Conservation (phyloP, 257 asterid species). For the Anisodus tanguticus region DNA sequence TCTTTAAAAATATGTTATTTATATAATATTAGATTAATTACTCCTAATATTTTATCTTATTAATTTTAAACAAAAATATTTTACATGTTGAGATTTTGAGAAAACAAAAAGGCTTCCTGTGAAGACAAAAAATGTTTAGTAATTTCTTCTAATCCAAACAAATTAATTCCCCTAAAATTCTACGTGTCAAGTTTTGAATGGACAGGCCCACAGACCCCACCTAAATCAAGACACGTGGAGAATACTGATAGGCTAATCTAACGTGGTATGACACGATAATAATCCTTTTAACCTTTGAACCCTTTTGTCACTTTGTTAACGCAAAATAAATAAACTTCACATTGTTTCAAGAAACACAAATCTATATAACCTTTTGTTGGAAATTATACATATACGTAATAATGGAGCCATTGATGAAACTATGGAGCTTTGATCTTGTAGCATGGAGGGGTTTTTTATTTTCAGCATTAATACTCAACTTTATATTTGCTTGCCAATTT, state of each 20-base stretch:
- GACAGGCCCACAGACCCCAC: neutral
- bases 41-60: too few species aligned
- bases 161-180: neutral
- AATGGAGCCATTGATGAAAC: constrained; percentile 48
- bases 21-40: too few species aligned
- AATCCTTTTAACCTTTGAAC: constrained; percentile 13
- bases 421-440: constrained; percentile 55
- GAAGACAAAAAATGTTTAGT: neutral
- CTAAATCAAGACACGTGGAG: constrained; percentile 49
- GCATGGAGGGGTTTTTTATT: constrained; percentile 66
- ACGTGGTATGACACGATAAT: constrained; percentile 56
- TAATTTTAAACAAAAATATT: too few species aligned
- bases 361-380: constrained; percentile 22
- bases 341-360: neutral
- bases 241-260: constrained; percentile 38
- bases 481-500: constrained; percentile 73
- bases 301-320: neutral
- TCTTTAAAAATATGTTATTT: too few species aligned
- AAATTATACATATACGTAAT: neutral
- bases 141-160: neutral
- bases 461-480: constrained; percentile 58
- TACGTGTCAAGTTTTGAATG: constrained; percentile 40
- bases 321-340: neutral
- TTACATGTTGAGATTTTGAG: too few species aligned
- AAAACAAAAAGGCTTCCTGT: too few species aligned